phyloP scores from a whole-genome alignment of 2,329 filamentous ascomycete genomes.

The Uncinocarpus reesii region DNA sequence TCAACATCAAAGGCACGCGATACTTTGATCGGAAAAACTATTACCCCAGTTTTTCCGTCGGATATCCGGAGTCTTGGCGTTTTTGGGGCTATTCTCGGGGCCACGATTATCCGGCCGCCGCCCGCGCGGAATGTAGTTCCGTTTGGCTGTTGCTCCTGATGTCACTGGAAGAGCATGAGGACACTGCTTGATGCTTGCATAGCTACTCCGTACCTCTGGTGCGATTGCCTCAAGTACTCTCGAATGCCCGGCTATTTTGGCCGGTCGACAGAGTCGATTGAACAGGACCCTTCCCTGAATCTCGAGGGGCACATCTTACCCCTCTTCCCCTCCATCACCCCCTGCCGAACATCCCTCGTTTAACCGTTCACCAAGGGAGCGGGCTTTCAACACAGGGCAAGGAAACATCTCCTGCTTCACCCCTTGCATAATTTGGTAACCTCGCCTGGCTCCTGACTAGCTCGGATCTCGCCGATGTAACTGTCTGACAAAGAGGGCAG shows the following conservation, averaged over 20 bases:
- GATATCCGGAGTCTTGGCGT: neutral
- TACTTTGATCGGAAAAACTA: neutral
- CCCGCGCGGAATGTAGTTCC: neutral
- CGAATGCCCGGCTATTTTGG: too few species aligned
- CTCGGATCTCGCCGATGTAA: neutral
- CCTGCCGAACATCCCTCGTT: slow-evolving; percentile 4
- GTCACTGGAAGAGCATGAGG: neutral
- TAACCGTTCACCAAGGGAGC: neutral
- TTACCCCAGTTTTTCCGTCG: neutral
- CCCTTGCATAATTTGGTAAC: neutral
- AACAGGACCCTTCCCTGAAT: neutral
- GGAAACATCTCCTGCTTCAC: neutral
- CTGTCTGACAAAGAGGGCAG: neutral
- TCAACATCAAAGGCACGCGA: too few species aligned
- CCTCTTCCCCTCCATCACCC: neutral
- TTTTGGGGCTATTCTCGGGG: neutral
- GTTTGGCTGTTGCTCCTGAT: neutral
- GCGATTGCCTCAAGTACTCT: too few species aligned
- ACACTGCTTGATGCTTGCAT: neutral
- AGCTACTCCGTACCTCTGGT: neutral
- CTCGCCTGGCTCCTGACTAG: neutral
- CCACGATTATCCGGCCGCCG: neutral
- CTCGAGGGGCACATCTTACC: neutral
- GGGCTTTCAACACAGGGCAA: neutral
- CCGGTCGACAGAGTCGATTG: too few species aligned